Conservation (phyloP, 2,329 filamentous ascomycete species). For the Endocalyx cinctus region DNA sequence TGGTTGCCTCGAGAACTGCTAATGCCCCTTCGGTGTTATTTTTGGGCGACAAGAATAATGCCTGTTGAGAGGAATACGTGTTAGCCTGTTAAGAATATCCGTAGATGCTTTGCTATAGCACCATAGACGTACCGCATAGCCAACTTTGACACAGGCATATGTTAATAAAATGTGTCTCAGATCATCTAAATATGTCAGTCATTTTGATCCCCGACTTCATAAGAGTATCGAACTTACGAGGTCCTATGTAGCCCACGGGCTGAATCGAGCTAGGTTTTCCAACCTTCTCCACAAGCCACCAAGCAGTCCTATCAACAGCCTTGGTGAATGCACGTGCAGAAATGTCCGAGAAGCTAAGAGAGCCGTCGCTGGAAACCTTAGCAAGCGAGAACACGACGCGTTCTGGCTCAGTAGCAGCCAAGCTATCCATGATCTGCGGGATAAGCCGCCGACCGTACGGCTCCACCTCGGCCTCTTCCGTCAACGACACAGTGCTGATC, state of each 20-base stretch:
- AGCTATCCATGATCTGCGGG: conserved; percentile 23
- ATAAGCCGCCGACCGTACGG: conserved; percentile 15
- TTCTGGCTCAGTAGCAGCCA: conserved; percentile 16
- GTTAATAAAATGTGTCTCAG: conserved; percentile 25
- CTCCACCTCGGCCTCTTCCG: not conserved
- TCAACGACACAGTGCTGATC: not conserved
- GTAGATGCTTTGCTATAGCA: too few species aligned
- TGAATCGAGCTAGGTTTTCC: conserved; percentile 12
- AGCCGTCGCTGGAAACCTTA: not conserved
- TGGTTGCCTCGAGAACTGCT: conserved; percentile 1
- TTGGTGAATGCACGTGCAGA: conserved; percentile 19
- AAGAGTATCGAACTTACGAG: conserved; percentile 20
- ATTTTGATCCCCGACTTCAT: not conserved
- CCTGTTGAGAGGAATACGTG: too few species aligned
- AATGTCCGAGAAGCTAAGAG: conserved; percentile 14
- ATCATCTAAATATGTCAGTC: conserved; percentile 19
- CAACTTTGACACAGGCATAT: conserved; percentile 28
- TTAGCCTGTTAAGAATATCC: too few species aligned
- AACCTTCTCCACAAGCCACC: conserved; percentile 22
- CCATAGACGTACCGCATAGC: conserved; percentile 27
- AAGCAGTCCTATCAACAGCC: conserved; percentile 26
- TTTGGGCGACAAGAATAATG: conserved; percentile 1
- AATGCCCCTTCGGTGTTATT: too few species aligned
- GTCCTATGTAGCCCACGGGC: conserved; percentile 27
- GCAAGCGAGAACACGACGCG: conserved; percentile 6